A percentile compares a stretch with the other conserved stretches of the same genome.
Conservation (phyloP, 257 asterid genomes). For the Capsicum rhomboideum region DNA sequence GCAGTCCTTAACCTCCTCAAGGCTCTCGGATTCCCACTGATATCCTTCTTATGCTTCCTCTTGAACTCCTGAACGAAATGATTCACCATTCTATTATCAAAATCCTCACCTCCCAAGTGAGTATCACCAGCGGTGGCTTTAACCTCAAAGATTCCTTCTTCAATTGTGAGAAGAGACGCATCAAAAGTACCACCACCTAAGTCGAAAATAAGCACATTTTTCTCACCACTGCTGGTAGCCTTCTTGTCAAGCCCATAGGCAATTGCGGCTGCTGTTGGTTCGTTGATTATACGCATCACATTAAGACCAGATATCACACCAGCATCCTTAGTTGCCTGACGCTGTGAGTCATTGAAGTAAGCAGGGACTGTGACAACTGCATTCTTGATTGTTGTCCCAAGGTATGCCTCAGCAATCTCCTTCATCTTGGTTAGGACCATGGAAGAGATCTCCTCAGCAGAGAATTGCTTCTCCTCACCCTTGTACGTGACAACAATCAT, state of each 20-base stretch:
- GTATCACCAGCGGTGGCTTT: slow-evolving; percentile 25
- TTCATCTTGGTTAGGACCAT: slow-evolving; percentile 21
- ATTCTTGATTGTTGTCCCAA: slow-evolving; percentile 15
- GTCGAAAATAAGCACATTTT: slow-evolving; percentile 16
- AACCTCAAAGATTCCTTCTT: slow-evolving; percentile 23
- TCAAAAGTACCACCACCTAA: slow-evolving; percentile 23
- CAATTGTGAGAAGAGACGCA: slow-evolving; percentile 18
- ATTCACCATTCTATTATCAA: slow-evolving; percentile 24
- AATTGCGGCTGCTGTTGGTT: slow-evolving; percentile 14
- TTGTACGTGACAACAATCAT: slow-evolving; percentile 18
- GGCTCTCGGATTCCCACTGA: slow-evolving; percentile 8
- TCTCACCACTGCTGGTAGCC: slow-evolving; percentile 1
- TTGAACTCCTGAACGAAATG: slow-evolving; percentile 11
- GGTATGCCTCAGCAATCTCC: slow-evolving; percentile 21
- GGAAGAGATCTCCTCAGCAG: slow-evolving; percentile 23
- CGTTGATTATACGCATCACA: slow-evolving; percentile 19
- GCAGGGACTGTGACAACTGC: slow-evolving; percentile 25
- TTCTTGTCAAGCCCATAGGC: slow-evolving; percentile 19
- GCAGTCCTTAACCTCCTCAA: slow-evolving; percentile 20
- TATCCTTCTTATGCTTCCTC: slow-evolving; percentile 5
- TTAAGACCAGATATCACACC: slow-evolving; percentile 22
- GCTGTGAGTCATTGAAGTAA: slow-evolving; percentile 18
- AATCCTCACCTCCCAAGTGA: slow-evolving; percentile 29
- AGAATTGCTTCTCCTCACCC: slow-evolving; percentile 20
- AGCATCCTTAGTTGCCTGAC: slow-evolving; percentile 20